Percentiles rank a stretch among this genome's conserved stretches.
Conservation (phyloP, 306 rosid genomes). For the Canavalia ensiformis region DNA sequence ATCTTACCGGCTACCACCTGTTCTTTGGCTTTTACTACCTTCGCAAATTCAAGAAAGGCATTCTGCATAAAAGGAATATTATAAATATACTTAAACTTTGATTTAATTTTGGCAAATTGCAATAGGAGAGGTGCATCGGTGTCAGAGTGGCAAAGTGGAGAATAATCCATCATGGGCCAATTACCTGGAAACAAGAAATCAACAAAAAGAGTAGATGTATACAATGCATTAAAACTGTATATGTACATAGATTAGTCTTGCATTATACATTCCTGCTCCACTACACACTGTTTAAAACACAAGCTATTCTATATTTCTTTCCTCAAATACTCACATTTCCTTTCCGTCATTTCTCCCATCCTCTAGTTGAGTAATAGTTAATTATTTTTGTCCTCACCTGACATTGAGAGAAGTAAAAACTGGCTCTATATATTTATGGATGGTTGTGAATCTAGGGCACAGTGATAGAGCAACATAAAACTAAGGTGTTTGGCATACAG, state of each 20-base stretch:
- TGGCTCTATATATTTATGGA: background rate
- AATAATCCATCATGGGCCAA: background rate
- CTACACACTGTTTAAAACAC: background rate
- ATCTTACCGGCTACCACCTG: constrained; percentile 67
- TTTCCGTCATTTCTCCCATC: background rate
- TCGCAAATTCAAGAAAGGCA: constrained; percentile 57
- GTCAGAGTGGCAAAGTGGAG: background rate
- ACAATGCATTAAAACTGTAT: background rate
- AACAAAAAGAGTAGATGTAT: background rate
- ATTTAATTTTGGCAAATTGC: background rate
- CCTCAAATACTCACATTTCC: background rate
- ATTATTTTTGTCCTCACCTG: background rate
- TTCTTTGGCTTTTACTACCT: constrained; percentile 61
- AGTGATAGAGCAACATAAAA: background rate
- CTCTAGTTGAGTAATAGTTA: background rate
- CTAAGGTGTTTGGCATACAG: background rate
- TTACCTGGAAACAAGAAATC: background rate
- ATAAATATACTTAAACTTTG: constrained; percentile 1
- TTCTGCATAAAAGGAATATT: constrained; percentile 47
- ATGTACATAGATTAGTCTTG: background rate
- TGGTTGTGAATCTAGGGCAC: background rate
- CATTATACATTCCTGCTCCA: background rate
- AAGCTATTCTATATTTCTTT: background rate
- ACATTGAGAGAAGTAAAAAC: constrained; percentile 6
- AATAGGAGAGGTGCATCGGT: background rate